These are phyloP conservation scores for Funneliformis mosseae DNA, from an alignment of 192 early-diverging fungal species.

Conservation along the genomic window DNA sequence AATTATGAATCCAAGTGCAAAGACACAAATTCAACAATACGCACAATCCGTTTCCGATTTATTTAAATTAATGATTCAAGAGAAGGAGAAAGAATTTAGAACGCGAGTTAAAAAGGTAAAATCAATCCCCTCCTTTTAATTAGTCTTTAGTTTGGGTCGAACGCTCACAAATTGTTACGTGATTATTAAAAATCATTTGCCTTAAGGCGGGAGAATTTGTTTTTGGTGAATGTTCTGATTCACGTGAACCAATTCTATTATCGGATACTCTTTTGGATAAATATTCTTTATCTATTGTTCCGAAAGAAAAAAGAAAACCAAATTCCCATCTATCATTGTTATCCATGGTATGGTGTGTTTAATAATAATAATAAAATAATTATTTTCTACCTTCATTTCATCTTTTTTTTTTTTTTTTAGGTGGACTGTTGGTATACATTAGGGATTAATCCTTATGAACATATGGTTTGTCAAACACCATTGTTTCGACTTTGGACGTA, in stretches of 20 bases:
- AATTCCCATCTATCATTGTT: conserved; percentile 95
- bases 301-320: conserved; percentile 64
- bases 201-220: conserved; percentile 78
- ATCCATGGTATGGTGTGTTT: conserved; percentile 75
- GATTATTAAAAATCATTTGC: not conserved
- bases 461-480: conserved; percentile 95
- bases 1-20: conserved; percentile 89
- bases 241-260: conserved; percentile 70
- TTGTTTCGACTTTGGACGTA: conserved; percentile 90
- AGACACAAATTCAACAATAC: conserved; percentile 85
- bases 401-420: conserved; percentile 22
- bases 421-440: conserved; percentile 89
- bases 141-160: too few species aligned
- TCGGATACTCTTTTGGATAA: conserved; percentile 83
- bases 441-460: conserved; percentile 87
- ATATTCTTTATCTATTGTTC: conserved; percentile 84
- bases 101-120: conserved; percentile 62
- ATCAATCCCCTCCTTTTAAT: not conserved
- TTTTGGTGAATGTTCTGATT: conserved; percentile 68
- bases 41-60: conserved; percentile 84
- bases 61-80: conserved; percentile 95
- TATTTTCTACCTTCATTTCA: not conserved
- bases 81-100: conserved; percentile 77
- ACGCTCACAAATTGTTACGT: not conserved
- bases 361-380: not conserved